Conservation (phyloP, 768 basidiomycete genomes). For the Mycena sanguinolenta region DNA sequence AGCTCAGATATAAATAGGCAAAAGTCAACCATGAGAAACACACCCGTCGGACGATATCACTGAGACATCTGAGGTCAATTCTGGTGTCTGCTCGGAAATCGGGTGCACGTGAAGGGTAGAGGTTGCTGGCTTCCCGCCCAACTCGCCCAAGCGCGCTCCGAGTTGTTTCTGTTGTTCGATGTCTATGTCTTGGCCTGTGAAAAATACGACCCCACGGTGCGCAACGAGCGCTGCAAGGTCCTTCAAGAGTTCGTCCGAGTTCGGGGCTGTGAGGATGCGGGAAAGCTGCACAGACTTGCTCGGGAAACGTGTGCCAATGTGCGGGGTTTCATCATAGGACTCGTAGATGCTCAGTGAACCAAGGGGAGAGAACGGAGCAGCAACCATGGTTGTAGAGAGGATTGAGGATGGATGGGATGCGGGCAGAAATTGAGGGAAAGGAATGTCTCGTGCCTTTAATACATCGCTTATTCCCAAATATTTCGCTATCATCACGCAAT, state of each 20-base stretch:
- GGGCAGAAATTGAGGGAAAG: background rate
- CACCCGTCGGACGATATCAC: conserved; percentile 64
- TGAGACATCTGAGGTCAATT: conserved; percentile 66
- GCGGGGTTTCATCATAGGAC: conserved; percentile 60
- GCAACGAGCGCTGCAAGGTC: conserved; percentile 68
- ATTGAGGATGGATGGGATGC: no score
- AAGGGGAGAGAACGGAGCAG: conserved; percentile 45
- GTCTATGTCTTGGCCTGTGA: conserved; percentile 66
- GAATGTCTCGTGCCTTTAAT: background rate
- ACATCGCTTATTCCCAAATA: conserved; percentile 3
- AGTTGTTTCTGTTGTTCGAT: conserved; percentile 66
- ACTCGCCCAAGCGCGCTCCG: conserved; percentile 60
- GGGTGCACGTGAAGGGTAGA: conserved; percentile 71
- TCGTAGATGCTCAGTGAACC: conserved; percentile 54
- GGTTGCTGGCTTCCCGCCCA: conserved; percentile 62
- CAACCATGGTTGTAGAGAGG: no score
- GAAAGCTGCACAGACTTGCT: conserved; percentile 58
- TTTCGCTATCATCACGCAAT: conserved; percentile 38
- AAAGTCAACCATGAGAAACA: conserved; percentile 27
- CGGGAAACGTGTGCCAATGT: conserved; percentile 69
- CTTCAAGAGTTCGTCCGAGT: conserved; percentile 64
- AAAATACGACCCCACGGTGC: conserved; percentile 76
- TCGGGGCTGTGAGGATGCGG: conserved; percentile 55
- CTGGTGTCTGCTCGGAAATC: conserved; percentile 60
- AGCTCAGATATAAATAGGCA: background rate